Evolutionary conservation across 805 yeast species (phyloP), one percentile per base, ranked within the genome.

Genomic region (Wilhelminamyces savonicus): DNA sequence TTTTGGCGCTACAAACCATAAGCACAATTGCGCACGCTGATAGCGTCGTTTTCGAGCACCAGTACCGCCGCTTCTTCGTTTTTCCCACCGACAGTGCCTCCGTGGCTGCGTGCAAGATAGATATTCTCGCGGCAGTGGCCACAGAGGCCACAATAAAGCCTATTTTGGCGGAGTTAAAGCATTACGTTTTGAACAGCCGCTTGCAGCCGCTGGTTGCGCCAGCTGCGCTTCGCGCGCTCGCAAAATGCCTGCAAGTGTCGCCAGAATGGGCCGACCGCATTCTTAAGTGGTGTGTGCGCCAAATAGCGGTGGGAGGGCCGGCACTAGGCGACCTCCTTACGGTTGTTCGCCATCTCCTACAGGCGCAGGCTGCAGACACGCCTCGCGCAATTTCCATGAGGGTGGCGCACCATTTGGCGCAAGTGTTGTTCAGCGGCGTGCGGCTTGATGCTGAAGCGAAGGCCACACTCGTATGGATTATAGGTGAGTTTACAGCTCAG

Each of bases 381-480:
- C n/a, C n/a, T n/a, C 38, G 36, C 5, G 49, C 56, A 18, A 65
- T 60, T 13, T 73, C 83, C 35, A 53, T 74, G 19, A 66, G 67
- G 19, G 71, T 80, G 2, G 69, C 82, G 10, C 64, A 74, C 18
- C 68, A 70, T 30, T 57, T 85, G 12, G 51, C 64, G 7, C 33
- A 39, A 13, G 44, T 53, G 2, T 46, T 65, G 7, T 24, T 11
- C 12, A 15, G 3, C 23, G 23, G 24, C 7, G n/a, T 42, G 12
- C 23, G 33, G 13, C 31, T 56, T n/a, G 59, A 52, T 12, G 41
- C 50, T 13, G 60, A 54, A 12, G 94, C 97, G 0, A 74, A 78
- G 40, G 86, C 94, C 1, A 82, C 90, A 27, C 78, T 88, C 8
- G 68, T 90, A 5, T 92, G 97, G 97, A 66, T 90, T 7, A 71